Evolutionary conservation across 768 basidiomycete species (phyloP).

Genomic region (Trametes gibbosa): DNA sequence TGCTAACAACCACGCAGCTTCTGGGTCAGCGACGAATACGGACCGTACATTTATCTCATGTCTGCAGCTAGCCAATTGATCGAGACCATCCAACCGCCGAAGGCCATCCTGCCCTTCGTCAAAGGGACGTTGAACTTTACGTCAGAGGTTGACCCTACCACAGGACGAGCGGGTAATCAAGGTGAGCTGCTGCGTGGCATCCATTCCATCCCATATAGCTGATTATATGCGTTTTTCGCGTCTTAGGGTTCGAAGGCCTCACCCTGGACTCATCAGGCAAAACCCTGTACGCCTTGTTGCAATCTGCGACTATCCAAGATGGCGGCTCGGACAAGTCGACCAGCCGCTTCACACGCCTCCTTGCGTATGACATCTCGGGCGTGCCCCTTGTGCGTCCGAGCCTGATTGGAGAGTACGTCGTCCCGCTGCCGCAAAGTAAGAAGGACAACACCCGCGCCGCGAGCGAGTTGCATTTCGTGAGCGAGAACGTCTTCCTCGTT

Average conservation of each 20-base stretch:
- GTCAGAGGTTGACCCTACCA: constrained; percentile 42
- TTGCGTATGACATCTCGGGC: constrained; percentile 51
- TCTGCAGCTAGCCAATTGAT: constrained; percentile 45
- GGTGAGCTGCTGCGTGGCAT: constrained; percentile 30
- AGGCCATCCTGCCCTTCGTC: constrained; percentile 51
- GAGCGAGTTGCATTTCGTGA: constrained; percentile 60
- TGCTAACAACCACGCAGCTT: constrained; percentile 33
- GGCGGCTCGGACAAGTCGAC: constrained; percentile 49
- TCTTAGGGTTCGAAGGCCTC: constrained; percentile 57
- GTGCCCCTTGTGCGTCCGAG: constrained; percentile 30
- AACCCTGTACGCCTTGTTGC: constrained; percentile 59
- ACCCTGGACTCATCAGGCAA: constrained; percentile 46
- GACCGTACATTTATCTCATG: constrained; percentile 61
- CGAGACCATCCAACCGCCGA: constrained; percentile 56
- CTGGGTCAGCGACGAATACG: constrained; percentile 71
- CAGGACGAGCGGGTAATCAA: constrained; percentile 56
- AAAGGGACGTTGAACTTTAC: constrained; percentile 54
- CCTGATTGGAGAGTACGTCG: constrained; percentile 57
- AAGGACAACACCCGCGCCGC: constrained; percentile 49
- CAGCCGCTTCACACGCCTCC: constrained; percentile 51
- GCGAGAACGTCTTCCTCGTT: constrained; percentile 52
- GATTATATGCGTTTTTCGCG: background rate
- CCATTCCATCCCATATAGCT: background rate
- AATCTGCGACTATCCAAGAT: constrained; percentile 63
- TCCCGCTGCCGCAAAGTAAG: constrained; percentile 51